These are phyloP conservation scores for Planoprotostelium fungivorum DNA, from an alignment of 78 protist species.

Conservation along the genomic window DNA sequence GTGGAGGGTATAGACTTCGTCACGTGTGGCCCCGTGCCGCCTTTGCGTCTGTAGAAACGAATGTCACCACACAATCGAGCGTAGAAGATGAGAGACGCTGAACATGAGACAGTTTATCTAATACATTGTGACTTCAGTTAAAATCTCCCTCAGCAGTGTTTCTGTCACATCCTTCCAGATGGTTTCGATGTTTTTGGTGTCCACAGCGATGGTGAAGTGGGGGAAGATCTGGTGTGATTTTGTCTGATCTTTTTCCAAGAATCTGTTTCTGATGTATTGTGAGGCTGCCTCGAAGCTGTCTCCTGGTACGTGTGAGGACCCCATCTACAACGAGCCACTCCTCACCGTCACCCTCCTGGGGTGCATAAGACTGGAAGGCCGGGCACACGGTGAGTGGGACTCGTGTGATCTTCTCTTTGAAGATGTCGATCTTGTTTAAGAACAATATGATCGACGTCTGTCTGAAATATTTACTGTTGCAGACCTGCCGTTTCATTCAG, in stretches of 20 bases:
- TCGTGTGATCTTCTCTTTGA: slow-evolving; percentile 60
- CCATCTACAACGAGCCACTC: not conserved
- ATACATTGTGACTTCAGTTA: not conserved
- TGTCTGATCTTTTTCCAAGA: slow-evolving; percentile 12
- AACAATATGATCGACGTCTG: slow-evolving; percentile 63
- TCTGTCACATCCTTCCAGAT: slow-evolving; percentile 10
- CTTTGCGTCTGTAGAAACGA: too few relatives aligned
- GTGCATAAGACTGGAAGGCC: not conserved
- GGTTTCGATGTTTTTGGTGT: slow-evolving; percentile 48
- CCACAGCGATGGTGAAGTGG: slow-evolving; percentile 60
- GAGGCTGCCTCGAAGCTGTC: slow-evolving; percentile 41
- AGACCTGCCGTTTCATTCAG: slow-evolving; percentile 11
- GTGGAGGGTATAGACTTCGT: too few relatives aligned
- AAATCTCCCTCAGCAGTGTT: not conserved
- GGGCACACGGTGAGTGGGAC: slow-evolving; percentile 9
- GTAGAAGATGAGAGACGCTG: too few relatives aligned
- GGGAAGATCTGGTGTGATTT: slow-evolving; percentile 19
- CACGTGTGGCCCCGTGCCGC: too few relatives aligned
- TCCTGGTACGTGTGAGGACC: not conserved
- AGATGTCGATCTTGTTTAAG: slow-evolving; percentile 74
- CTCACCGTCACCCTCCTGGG: not conserved
- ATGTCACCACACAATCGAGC: too few relatives aligned
- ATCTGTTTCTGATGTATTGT: slow-evolving; percentile 35
- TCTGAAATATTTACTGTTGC: slow-evolving; percentile 48
- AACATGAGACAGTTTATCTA: too few relatives aligned